Evolutionary conservation across 352 stramenopile species (phyloP).

Genomic region (Globisporangium echinulatum): DNA sequence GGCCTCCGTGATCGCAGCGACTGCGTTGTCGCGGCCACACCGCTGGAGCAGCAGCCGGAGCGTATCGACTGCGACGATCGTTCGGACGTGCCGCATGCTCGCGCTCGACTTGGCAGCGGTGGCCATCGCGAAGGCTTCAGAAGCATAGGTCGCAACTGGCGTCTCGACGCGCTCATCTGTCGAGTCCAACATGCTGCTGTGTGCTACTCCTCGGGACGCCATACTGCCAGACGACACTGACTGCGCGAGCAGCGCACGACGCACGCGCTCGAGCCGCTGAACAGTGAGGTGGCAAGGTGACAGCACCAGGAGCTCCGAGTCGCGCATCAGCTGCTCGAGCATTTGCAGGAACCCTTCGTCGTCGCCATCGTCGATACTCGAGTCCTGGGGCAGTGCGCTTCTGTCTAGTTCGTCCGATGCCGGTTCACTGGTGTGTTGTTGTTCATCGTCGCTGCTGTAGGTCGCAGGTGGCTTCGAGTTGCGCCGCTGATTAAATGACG

Average conservation of each 20-base stretch:
- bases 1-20: slow-evolving; percentile 6
- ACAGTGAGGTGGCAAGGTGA: slow-evolving; percentile 1
- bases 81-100: slow-evolving; percentile 10
- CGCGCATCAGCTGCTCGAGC: slow-evolving; percentile 2
- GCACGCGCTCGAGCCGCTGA: slow-evolving; percentile 5
- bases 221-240: not conserved
- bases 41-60: slow-evolving; percentile 10
- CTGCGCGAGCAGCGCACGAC: slow-evolving; percentile 1
- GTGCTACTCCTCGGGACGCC: no score
- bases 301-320: slow-evolving; percentile 5
- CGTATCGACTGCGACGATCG: slow-evolving; percentile 14
- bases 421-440: not conserved
- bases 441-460: not conserved
- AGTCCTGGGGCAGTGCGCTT: not conserved
- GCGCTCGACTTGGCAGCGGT: not conserved
- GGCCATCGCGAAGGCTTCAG: no score
- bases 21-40: not conserved
- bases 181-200: not conserved
- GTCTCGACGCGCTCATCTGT: not conserved
- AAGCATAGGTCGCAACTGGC: no score
- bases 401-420: not conserved
- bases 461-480: not conserved
- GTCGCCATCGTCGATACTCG: not conserved
- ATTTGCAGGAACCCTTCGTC: slow-evolving; percentile 9
- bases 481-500: no score